Evolutionary conservation across 805 yeast genomes (phyloP).

Genomic region (Spathaspora passalidarum): DNA sequence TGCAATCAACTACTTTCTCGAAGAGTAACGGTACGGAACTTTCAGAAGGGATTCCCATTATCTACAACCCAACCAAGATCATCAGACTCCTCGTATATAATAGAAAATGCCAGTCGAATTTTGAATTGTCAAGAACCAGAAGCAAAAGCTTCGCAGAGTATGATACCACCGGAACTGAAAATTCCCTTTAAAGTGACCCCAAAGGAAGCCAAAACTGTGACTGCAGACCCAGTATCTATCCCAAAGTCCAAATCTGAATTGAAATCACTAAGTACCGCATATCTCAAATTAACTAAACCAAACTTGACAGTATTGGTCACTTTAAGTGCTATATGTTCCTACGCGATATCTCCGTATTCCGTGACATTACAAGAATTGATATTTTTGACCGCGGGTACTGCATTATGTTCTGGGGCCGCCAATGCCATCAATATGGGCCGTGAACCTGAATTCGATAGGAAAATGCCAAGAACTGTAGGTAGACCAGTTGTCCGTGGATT

Average conservation of each 20-base stretch:
- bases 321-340: slow-evolving; percentile 87
- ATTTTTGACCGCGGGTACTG: slow-evolving; percentile 78
- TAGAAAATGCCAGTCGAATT: slow-evolving; percentile 43
- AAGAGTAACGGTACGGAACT: background rate
- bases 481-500: slow-evolving; percentile 89
- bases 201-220: slow-evolving; percentile 17
- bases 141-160: slow-evolving; percentile 20
- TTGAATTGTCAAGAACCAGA: slow-evolving; percentile 44
- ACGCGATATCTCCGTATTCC: slow-evolving; percentile 84
- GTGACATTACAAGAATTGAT: slow-evolving; percentile 70
- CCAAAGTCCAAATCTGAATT: slow-evolving; percentile 17
- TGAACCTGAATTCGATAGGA: slow-evolving; percentile 84
- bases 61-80: background rate
- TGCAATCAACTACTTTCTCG: slow-evolving; percentile 18
- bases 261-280: slow-evolving; percentile 43
- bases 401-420: slow-evolving; percentile 88
- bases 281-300: slow-evolving; percentile 86
- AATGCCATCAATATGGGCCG: slow-evolving; percentile 97
- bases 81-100: slow-evolving; percentile 6
- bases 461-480: slow-evolving; percentile 83
- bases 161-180: slow-evolving; percentile 22
- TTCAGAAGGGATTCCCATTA: background rate
- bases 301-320: slow-evolving; percentile 83
- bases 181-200: slow-evolving; percentile 60
- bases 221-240: background rate